Base-by-base conservation (phyloP, 2,329 filamentous ascomycete genomes). In the Rhexocercosporidium sp. region DNA sequence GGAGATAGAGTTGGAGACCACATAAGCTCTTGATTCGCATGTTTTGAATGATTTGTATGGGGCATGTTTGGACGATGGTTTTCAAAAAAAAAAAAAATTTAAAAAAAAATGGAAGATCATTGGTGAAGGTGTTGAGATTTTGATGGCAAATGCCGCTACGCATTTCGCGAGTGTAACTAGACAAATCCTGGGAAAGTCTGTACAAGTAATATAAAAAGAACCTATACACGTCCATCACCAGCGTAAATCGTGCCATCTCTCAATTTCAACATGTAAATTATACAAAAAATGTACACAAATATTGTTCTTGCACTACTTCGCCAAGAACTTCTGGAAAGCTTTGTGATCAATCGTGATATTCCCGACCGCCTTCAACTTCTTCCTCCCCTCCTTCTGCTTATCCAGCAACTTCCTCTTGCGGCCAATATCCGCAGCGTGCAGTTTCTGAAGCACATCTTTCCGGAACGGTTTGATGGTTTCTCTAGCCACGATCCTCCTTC, bases 291-390 rank as follows among this genome's bases (percentile, higher is more conserved):
- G n/a, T 49, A 29, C 53, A 31, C 51, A 27, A 16, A 64, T 46
- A 9, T 5, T 9, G 53, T 39, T 46, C 16, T 6, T 14, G 44
- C 53, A 62, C 73, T 80, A 94, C 79, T 96, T 97, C 0, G 94
- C 87, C 78, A 99, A 80, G 78, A 99, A 99, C 72, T 89, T 92
- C 79, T 99, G 96, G 78, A 98, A 99, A 3, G 94, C 94, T 73
- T 93, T 92, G 75, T 97, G 94, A 69, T 98, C 94, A 78, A 99
- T 98, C n/a, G 94, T 86, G 0, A 99, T 94, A 77, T 97, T 97
- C 0, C 96, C 92, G 5, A 94, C 90, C 0, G 91, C 87, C 67
- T 93, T 88, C 67, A 99, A 81, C 79, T 91, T 92, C 86, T 97
- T 97, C 65, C 94, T 86, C 0, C 96, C 96, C 72, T 94, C 94